phyloP scores from a whole-genome alignment of 2,329 filamentous ascomycete species.

The Neoarthrinium moseri region DNA sequence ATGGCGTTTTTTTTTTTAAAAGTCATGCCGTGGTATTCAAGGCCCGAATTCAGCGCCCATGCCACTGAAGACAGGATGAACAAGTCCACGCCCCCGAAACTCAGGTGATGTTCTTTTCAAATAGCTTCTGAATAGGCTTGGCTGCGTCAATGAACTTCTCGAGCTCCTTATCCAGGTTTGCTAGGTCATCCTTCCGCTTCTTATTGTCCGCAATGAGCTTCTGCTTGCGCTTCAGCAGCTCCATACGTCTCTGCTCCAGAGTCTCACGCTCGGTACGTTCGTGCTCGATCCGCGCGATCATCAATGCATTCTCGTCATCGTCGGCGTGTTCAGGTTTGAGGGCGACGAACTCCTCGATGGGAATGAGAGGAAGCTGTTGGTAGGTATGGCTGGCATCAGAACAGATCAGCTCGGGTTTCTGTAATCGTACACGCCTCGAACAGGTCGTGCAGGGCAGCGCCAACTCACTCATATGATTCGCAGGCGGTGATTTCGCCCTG shows the following conservation, averaged over 20 bases:
- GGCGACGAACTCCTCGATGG: conserved; percentile 76
- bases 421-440: too few relatives aligned
- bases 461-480: conserved; percentile 84
- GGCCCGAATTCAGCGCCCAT: too few relatives aligned
- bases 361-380: conserved; percentile 79
- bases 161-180: conserved; percentile 84
- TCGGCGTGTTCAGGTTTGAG: conserved; percentile 73
- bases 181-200: conserved; percentile 88
- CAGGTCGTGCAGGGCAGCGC: too few relatives aligned
- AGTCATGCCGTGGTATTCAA: too few relatives aligned
- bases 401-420: not conserved
- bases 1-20: not conserved
- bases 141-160: conserved; percentile 93
- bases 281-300: conserved; percentile 87
- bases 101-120: conserved; percentile 60
- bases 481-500: conserved; percentile 88
- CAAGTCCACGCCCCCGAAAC: conserved; percentile 3
- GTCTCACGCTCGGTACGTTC: conserved; percentile 82
- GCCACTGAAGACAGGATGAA: too few relatives aligned
- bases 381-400: conserved; percentile 71
- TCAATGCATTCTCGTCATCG: conserved; percentile 75
- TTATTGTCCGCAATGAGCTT: conserved; percentile 74
- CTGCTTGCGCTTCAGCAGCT: conserved; percentile 65
- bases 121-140: conserved; percentile 82
- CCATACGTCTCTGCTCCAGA: conserved; percentile 80